Conservation (phyloP, 208 protist species). For the Porcisia hertigi region DNA sequence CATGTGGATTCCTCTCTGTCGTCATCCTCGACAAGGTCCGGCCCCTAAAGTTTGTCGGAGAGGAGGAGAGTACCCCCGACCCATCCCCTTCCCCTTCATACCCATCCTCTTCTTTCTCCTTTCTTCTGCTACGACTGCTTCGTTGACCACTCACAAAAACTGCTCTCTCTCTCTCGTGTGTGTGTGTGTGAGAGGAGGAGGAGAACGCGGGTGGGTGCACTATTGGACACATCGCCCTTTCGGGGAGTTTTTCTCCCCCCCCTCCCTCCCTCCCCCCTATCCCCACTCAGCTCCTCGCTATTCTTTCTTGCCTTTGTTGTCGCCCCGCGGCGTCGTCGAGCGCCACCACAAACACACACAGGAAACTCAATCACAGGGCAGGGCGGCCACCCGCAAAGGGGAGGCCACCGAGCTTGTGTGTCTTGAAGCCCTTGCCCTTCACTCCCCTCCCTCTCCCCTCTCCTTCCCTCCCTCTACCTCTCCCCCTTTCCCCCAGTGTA, state of each 20-base stretch:
- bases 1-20: not conserved
- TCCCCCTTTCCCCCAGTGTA: too few relatives aligned
- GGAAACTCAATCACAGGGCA: not conserved
- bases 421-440: too few relatives aligned
- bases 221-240: too few relatives aligned
- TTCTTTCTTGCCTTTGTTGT: not conserved
- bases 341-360: not conserved
- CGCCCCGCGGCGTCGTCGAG: not conserved
- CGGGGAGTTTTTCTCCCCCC: not conserved
- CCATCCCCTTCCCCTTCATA: not conserved
- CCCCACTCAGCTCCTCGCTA: not conserved
- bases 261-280: not conserved
- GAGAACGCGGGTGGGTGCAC: not conserved
- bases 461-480: too few relatives aligned
- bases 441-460: not conserved
- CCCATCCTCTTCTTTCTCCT: not conserved
- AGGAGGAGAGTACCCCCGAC: not conserved
- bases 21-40: not conserved
- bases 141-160: not conserved
- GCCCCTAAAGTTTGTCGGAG: not conserved
- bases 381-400: not conserved
- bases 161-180: not conserved
- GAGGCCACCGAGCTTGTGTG: not conserved
- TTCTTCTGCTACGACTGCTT: not conserved
- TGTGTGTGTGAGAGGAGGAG: not conserved